Percentiles rank a stretch among this genome's conserved stretches.
Evolutionary conservation across 345 rosid genomes (phyloP).

Genomic region (Pelargonium nanum): DNA sequence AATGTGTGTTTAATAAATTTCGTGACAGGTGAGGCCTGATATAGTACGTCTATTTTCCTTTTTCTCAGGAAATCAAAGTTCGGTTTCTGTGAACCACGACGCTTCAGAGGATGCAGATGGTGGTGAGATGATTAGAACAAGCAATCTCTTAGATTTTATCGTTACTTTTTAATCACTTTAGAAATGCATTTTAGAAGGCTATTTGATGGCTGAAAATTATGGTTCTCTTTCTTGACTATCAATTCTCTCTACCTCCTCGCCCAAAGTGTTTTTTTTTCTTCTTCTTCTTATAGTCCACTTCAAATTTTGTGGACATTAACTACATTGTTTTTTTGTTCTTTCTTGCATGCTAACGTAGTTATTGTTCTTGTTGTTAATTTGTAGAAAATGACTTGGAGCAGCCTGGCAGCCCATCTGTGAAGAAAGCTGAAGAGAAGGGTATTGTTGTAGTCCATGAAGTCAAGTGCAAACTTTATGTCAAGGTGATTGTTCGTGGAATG

Average conservation of each 20-base stretch:
- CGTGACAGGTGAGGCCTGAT: constrained; percentile 1
- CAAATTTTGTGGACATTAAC: no score
- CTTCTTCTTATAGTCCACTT: no score
- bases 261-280: no score
- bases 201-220: no score
- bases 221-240: no score
- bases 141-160: no score
- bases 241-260: no score
- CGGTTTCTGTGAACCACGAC: constrained; percentile 21
- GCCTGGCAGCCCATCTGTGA: constrained; percentile 90
- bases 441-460: constrained; percentile 76
- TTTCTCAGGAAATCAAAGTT: constrained; percentile 32
- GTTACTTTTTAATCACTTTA: no score
- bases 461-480: constrained; percentile 92
- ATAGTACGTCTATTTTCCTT: constrained; percentile 1
- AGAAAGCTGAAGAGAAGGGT: constrained; percentile 84
- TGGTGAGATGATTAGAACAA: constrained; percentile 32
- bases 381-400: constrained; percentile 62
- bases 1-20: no score
- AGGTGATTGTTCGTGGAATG: constrained; percentile 33
- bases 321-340: no score
- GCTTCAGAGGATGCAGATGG: constrained; percentile 37
- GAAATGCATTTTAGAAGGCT: no score
- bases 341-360: background rate
- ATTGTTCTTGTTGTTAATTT: constrained; percentile 11